Base-by-base conservation (phyloP, 345 rosid genomes). In the Gossypium arboreum region DNA sequence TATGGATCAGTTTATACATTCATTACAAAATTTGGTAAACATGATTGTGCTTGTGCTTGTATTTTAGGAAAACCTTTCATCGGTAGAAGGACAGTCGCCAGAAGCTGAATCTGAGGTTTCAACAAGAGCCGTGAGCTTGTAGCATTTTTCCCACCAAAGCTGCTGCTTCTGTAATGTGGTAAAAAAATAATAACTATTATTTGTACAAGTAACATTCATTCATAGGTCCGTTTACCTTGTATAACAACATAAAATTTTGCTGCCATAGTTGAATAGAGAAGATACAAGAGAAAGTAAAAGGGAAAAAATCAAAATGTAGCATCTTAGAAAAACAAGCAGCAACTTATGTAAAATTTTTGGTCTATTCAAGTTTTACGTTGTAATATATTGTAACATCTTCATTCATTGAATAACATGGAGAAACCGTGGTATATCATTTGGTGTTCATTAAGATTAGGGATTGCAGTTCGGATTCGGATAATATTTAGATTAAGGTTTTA, bases 51-150 rank as follows among this genome's bases (percentile, higher is more conserved):
- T 66, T 79, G 24, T 69, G 7, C 17, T 12, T 20, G 22, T 20
- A 20, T 20, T 20, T 69, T 73, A 87, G 91, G 86, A 83, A 77
- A 76, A 82, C 76, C 82, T 25, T 27, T 83, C 79, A 45, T 79
- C 77, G 3, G 70, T 57, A 0, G 85, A 84, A 15, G 92, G 81
- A 25, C 39, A 59, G 52, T 50, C 80, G 79, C 90, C 84, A 83
- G 94, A 88, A 77, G 82, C 77, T n/a, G 92, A 90, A 76, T 61
- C 84, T 16, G 87, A 87, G 76, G 61, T 79, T 74, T 80, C 94
- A 12, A 74, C 85, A 1, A 89, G 92, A 84, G 97, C 91, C 48
- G 76, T 87, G 87, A 88, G 97, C 82, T 85, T 94, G 93, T 94
- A 81, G 85, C 76, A 25, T 29, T 22, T 60, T 56, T 18, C 34